Percentiles rank a stretch among this genome's conserved stretches.
Conservation (phyloP, 2,329 filamentous ascomycete genomes). For the Exophiala aquamarina region DNA sequence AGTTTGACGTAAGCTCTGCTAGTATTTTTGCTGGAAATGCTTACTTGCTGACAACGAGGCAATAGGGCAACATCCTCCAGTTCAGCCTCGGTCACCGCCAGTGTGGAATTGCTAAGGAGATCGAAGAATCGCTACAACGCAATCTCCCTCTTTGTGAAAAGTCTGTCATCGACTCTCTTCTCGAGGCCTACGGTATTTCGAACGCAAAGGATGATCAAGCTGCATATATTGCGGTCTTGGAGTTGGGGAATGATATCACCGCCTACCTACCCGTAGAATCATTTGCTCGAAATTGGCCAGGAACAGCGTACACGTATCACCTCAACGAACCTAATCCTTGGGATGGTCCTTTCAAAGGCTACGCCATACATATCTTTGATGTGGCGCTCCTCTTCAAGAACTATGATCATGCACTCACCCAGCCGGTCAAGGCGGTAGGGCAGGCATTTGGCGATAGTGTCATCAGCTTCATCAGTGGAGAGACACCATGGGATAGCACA, state of each 20-base stretch:
- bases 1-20: constrained; percentile 40
- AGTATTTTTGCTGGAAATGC: constrained; percentile 26
- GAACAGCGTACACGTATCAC: constrained; percentile 33
- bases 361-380: constrained; percentile 45
- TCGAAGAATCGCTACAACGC: background rate
- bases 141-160: background rate
- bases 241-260: constrained; percentile 45
- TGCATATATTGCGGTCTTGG: constrained; percentile 41
- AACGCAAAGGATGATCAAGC: constrained; percentile 38
- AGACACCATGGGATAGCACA: background rate
- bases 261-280: constrained; percentile 45
- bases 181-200: constrained; percentile 42
- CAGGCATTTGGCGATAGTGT: background rate
- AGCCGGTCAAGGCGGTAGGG: background rate
- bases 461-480: background rate
- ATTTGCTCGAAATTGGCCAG: constrained; percentile 38
- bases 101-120: constrained; percentile 7
- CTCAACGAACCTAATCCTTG: constrained; percentile 50
- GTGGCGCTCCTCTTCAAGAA: constrained; percentile 47
- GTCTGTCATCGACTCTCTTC: constrained; percentile 21
- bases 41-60: too few species aligned
- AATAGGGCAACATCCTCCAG: background rate
- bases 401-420: constrained; percentile 39
- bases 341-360: constrained; percentile 42
- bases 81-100: background rate